Conservation (phyloP, 345 rosid species). For the Arabidopsis arenosa region DNA sequence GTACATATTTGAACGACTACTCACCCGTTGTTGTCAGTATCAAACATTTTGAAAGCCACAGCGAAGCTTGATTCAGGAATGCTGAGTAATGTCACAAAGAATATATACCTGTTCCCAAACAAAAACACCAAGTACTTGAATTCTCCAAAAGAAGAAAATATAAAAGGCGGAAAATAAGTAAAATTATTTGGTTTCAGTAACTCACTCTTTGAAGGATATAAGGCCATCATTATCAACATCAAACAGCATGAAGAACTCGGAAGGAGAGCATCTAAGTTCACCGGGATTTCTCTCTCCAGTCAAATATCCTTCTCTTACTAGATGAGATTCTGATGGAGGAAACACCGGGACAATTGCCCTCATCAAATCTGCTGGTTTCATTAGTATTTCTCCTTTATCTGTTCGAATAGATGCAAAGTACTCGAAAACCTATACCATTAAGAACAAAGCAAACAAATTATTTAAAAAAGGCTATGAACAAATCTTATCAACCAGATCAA, state of each 20-base stretch:
- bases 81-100: constrained; percentile 88
- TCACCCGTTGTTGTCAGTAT: constrained; percentile 76
- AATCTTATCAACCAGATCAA: not conserved
- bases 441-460: not conserved
- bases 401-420: constrained; percentile 75
- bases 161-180: not conserved
- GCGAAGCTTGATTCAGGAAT: constrained; percentile 89
- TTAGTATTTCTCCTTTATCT: constrained; percentile 68
- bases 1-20: constrained; percentile 38
- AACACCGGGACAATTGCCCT: constrained; percentile 92
- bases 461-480: not conserved
- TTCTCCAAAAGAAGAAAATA: not conserved
- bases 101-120: constrained; percentile 74
- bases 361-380: constrained; percentile 93
- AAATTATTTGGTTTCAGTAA: constrained; percentile 3
- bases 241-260: constrained; percentile 88
- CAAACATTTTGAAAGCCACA: constrained; percentile 93
- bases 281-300: constrained; percentile 90
- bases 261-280: constrained; percentile 74
- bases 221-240: constrained; percentile 81
- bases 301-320: constrained; percentile 89
- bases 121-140: constrained; percentile 22
- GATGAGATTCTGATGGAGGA: constrained; percentile 89
- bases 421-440: constrained; percentile 67
- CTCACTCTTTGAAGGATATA: constrained; percentile 95